phyloP scores from a whole-genome alignment of 2,329 filamentous ascomycete genomes.

The Ceratocystis huliohia region DNA sequence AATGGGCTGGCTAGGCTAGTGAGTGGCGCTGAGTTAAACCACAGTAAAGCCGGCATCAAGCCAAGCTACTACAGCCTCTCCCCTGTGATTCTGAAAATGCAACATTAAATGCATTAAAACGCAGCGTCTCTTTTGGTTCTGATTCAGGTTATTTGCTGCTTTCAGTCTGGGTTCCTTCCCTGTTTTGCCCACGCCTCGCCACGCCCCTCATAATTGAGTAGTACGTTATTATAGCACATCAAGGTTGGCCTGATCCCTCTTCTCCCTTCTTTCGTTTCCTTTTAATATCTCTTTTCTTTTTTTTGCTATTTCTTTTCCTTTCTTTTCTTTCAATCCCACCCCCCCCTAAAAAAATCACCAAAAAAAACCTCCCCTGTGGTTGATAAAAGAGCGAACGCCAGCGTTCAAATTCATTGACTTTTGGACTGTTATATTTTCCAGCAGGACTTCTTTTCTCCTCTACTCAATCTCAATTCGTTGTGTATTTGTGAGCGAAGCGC shows the following conservation, averaged over 20 bases:
- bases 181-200: background rate
- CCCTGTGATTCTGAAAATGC: background rate
- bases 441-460: conserved; percentile 13
- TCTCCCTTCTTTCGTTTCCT: background rate
- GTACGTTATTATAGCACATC: background rate
- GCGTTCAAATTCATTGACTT: conserved; percentile 8
- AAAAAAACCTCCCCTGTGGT: conserved; percentile 12
- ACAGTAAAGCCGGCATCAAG: background rate
- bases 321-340: background rate
- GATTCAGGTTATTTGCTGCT: background rate
- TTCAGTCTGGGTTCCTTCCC: background rate
- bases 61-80: background rate
- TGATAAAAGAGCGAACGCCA: conserved; percentile 11
- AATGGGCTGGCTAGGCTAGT: too few relatives aligned
- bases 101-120: background rate
- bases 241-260: background rate
- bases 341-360: conserved; percentile 1
- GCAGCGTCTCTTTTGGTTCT: background rate
- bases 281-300: background rate
- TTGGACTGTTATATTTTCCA: conserved; percentile 19
- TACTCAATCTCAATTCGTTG: conserved; percentile 11
- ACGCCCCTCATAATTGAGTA: background rate
- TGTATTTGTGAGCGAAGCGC: conserved; percentile 19
- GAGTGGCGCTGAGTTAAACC: too few relatives aligned
- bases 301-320: background rate